phyloP scores from a whole-genome alignment of 2,329 filamentous ascomycete species.

The Gaeumannomyces sp. region DNA sequence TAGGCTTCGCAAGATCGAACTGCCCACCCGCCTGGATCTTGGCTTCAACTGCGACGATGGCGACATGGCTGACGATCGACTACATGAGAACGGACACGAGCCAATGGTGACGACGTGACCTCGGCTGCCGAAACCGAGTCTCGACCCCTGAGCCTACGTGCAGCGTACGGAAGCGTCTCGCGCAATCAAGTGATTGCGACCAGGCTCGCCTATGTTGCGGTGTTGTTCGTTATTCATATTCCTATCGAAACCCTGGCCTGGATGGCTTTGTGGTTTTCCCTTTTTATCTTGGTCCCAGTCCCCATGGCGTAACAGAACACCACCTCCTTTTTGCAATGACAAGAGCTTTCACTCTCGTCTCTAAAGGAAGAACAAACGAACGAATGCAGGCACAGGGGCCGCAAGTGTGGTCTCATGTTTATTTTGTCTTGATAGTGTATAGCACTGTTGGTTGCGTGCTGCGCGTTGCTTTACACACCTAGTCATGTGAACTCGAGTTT shows the following conservation, averaged over 20 bases:
- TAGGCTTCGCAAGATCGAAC: conserved; percentile 32
- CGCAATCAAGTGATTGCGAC: neutral
- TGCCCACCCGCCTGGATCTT: conserved; percentile 35
- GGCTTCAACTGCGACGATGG: conserved; percentile 32
- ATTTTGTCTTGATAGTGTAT: neutral
- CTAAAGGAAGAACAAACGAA: neutral
- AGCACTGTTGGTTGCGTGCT: neutral
- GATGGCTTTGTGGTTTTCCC: neutral
- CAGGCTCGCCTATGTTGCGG: neutral
- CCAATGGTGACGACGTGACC: conserved; percentile 46
- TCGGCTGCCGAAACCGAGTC: conserved; percentile 5
- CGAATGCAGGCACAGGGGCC: neutral
- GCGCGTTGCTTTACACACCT: neutral
- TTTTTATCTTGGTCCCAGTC: neutral
- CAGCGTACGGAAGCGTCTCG: neutral
- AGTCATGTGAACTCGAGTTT: neutral
- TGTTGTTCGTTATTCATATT: neutral
- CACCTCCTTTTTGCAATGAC: neutral
- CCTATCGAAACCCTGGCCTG: neutral
- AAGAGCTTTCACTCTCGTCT: neutral
- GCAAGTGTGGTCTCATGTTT: neutral
- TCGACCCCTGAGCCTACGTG: neutral
- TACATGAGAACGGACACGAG: conserved; percentile 38
- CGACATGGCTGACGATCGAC: conserved; percentile 19
- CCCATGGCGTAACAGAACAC: neutral